These are phyloP conservation scores for Stentor coeruleus DNA, from an alignment of 73 alveolate genomes.

Conservation along the genomic window DNA sequence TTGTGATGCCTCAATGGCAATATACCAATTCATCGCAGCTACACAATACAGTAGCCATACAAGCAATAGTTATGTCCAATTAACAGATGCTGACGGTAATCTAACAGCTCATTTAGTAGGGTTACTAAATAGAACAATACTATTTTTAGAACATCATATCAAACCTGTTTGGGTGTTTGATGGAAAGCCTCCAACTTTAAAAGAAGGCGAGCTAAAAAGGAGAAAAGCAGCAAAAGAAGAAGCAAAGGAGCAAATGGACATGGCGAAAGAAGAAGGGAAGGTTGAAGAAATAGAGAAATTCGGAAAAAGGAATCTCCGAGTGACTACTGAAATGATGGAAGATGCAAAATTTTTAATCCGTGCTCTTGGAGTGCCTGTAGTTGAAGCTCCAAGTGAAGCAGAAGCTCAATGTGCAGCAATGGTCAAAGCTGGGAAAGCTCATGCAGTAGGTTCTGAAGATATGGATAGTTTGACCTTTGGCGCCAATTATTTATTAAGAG, in stretches of 20 bases:
- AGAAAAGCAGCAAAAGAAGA: slow-evolving; percentile 73
- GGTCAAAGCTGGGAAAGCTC: slow-evolving; percentile 78
- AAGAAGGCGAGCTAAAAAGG: slow-evolving; percentile 62
- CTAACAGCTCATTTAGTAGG: slow-evolving; percentile 96
- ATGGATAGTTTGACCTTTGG: slow-evolving; percentile 91
- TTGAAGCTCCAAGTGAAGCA: slow-evolving; percentile 96
- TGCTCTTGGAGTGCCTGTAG: slow-evolving; percentile 78
- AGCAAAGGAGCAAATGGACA: slow-evolving; percentile 68
- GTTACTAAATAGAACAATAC: slow-evolving; percentile 80
- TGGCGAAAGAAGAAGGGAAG: slow-evolving; percentile 85
- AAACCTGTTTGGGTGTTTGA: slow-evolving; percentile 97
- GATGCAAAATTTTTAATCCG: slow-evolving; percentile 85
- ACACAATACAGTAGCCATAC: slow-evolving; percentile 71
- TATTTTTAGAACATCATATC: slow-evolving; percentile 88
- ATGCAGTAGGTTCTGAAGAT: slow-evolving; percentile 90
- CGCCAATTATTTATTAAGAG: slow-evolving; percentile 74
- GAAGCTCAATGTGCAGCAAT: slow-evolving; percentile 89
- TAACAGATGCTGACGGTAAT: slow-evolving; percentile 93
- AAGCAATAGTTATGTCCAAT: slow-evolving; percentile 53
- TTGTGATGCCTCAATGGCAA: slow-evolving; percentile 96
- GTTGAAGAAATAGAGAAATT: slow-evolving; percentile 63
- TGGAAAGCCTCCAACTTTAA: slow-evolving; percentile 96
- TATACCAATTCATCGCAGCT: slow-evolving; percentile 90
- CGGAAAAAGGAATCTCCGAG: slow-evolving; percentile 66
- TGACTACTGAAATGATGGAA: slow-evolving; percentile 74